phyloP scores from a whole-genome alignment of 2,329 filamentous ascomycete species.

The Chaetomium sp. region DNA sequence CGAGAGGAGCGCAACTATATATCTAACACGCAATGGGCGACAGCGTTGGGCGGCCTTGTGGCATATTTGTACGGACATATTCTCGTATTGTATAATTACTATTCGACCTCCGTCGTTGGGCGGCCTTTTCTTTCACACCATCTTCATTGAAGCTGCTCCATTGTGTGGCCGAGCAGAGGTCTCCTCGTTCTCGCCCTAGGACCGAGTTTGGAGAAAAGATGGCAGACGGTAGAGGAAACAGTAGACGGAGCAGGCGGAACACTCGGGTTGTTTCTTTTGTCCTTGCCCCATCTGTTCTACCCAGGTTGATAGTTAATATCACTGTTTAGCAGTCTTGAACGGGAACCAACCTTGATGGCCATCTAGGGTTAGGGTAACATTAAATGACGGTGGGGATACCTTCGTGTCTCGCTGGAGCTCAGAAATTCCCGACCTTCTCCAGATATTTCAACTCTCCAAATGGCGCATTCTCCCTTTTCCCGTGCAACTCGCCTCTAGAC shows the following conservation, averaged over 20 bases:
- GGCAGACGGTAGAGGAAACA: not conserved
- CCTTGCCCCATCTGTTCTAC: too few species aligned
- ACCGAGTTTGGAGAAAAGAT: not conserved
- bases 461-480: conserved; percentile 27
- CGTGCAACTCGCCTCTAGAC: not conserved
- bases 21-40: conserved; percentile 21
- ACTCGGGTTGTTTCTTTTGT: not conserved
- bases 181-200: not conserved
- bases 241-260: too few species aligned
- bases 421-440: conserved; percentile 15
- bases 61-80: conserved; percentile 39
- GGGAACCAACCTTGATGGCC: conserved; percentile 17
- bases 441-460: conserved; percentile 24
- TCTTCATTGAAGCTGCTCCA: not conserved
- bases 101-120: conserved; percentile 29
- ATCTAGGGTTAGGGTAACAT: conserved; percentile 21
- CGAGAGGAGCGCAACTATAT: conserved; percentile 18
- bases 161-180: conserved; percentile 7
- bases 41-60: conserved; percentile 34
- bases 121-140: conserved; percentile 1
- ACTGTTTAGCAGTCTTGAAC: too few species aligned
- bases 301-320: too few species aligned
- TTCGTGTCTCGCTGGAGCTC: conserved; percentile 13
- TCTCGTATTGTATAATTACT: conserved; percentile 46
- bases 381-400: conserved; percentile 17